Evolutionary conservation across 768 basidiomycete species (phyloP).

Genomic region (Asterophora lycoperdoides): DNA sequence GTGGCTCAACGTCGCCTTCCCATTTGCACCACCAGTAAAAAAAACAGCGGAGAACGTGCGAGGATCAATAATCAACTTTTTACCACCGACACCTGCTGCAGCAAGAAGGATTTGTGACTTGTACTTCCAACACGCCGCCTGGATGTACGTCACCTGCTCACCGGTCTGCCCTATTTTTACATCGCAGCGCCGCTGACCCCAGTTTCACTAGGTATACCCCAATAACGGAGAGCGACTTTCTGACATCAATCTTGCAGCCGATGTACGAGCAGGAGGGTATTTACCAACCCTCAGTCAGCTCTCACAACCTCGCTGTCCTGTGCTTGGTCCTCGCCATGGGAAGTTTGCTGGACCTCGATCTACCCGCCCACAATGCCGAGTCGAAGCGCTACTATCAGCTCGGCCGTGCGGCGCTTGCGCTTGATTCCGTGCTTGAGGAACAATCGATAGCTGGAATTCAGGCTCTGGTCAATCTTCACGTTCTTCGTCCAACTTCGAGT

Average conservation of each 20-base stretch:
- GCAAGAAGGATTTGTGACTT: slow-evolving; percentile 41
- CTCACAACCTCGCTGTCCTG: slow-evolving; percentile 56
- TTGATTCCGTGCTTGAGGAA: slow-evolving; percentile 63
- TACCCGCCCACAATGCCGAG: slow-evolving; percentile 48
- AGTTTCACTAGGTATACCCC: slow-evolving; percentile 52
- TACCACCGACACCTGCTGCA: slow-evolving; percentile 36
- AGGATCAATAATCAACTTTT: slow-evolving; percentile 37
- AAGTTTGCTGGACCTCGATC: slow-evolving; percentile 54
- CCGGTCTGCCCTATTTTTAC: slow-evolving; percentile 1
- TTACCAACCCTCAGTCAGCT: slow-evolving; percentile 36
- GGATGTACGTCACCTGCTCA: slow-evolving; percentile 50
- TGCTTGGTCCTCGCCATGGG: slow-evolving; percentile 66
- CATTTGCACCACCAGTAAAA: slow-evolving; percentile 43
- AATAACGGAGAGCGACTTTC: slow-evolving; percentile 56
- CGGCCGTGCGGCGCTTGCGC: slow-evolving; percentile 51
- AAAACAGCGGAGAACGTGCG: slow-evolving; percentile 43
- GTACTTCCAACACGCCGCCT: slow-evolving; percentile 66
- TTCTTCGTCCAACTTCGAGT: slow-evolving; percentile 4
- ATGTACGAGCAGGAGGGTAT: slow-evolving; percentile 44
- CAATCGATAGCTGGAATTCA: slow-evolving; percentile 62
- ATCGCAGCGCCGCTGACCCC: neutral
- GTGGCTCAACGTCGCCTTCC: slow-evolving; percentile 59
- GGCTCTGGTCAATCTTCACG: slow-evolving; percentile 46
- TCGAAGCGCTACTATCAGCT: slow-evolving; percentile 59
- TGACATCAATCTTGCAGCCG: slow-evolving; percentile 45